Percentiles rank a stretch among this genome's conserved stretches.
Conservation (phyloP, 1,139 yeast genomes). For the Protomyces arabidopsidicola region DNA sequence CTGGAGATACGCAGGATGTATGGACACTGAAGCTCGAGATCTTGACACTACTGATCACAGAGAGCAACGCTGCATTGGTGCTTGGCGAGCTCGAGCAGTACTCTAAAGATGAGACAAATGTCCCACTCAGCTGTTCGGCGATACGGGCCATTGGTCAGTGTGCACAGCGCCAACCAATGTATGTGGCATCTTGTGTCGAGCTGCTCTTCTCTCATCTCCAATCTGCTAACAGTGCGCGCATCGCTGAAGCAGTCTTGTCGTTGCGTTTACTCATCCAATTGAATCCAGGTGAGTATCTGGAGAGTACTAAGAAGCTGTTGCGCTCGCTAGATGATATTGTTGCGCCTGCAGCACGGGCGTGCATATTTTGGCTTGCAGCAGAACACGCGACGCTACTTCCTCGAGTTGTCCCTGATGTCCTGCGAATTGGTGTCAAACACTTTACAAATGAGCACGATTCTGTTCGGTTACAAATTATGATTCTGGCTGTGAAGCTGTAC, state of each 20-base stretch:
- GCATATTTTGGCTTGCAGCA: constrained; percentile 87
- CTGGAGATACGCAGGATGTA: constrained; percentile 50
- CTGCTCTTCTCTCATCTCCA: constrained; percentile 20
- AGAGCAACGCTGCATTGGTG: constrained; percentile 50
- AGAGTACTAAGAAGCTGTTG: constrained; percentile 46
- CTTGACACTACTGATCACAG: constrained; percentile 54
- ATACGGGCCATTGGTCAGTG: constrained; percentile 55
- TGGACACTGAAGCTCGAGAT: constrained; percentile 60
- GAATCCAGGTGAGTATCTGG: constrained; percentile 46
- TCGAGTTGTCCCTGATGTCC: constrained; percentile 70
- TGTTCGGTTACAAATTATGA: constrained; percentile 67
- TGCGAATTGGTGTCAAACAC: constrained; percentile 54
- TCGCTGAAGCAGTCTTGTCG: constrained; percentile 55
- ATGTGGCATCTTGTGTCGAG: constrained; percentile 26
- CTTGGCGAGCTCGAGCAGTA: constrained; percentile 63
- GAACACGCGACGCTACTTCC: constrained; percentile 54
- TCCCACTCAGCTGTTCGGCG: constrained; percentile 49
- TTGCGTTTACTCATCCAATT: constrained; percentile 70
- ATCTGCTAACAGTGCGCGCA: constrained; percentile 32
- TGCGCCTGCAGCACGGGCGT: constrained; percentile 58
- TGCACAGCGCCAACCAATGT: constrained; percentile 44
- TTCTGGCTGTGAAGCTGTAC: constrained; percentile 68
- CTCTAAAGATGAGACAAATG: constrained; percentile 47
- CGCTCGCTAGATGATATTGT: constrained; percentile 35
- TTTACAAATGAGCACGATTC: constrained; percentile 55